Base-by-base conservation (phyloP, 1,284 basidiomycete species). In the Ganoderma lucidum region DNA sequence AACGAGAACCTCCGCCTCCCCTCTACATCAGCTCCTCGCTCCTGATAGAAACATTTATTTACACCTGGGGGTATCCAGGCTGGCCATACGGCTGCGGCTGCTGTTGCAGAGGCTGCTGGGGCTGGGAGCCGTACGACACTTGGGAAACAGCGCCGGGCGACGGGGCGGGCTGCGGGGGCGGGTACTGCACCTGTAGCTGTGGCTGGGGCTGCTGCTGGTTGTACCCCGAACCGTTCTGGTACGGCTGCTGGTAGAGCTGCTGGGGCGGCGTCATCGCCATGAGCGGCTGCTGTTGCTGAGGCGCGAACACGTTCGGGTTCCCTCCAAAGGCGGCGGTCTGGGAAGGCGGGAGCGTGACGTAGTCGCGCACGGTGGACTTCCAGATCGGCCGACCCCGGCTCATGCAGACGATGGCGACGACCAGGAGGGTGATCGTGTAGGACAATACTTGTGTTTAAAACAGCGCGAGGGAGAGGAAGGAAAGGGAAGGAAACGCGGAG, bases 351-450 rank as follows among this genome's bases (percentile, higher is more conserved):
- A 66, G 28, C 42, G 62, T 42, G 44, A 63, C 48, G 12, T 37
- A 45, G 62, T 64, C 42, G 55, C 67, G 70, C 32, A 76, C 65
- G 45, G 70, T 71, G 15, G 67, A 65, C 23, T 42, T 70, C 75
- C 75, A 76, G 53, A 73, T 68, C n/a, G 68, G 60, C 58, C 60
- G 60, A 66, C 71, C 70, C 58, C 69, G 70, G 14, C 51, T 55
- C 32, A 51, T 28, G 67, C 66, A 61, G 61, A 74, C 42, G 68
- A 71, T 59, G 15, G 75, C 68, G 63, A 75, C 53, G 61, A 69
- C 60, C 59, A 75, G 64, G 56, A 76, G 66, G 17, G 59, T 53
- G 67, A 67, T 39, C 15, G 70, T 74, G 69, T 76, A 76, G 8
- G 45, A 56, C 53, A 73, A 30, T 44, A 76, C 72, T 75, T 23